Percentiles rank a stretch among this genome's conserved stretches.
These are phyloP conservation scores for Phytophthora gonapodyides DNA, from an alignment of 352 stramenopile genomes.

Conservation along the genomic window DNA sequence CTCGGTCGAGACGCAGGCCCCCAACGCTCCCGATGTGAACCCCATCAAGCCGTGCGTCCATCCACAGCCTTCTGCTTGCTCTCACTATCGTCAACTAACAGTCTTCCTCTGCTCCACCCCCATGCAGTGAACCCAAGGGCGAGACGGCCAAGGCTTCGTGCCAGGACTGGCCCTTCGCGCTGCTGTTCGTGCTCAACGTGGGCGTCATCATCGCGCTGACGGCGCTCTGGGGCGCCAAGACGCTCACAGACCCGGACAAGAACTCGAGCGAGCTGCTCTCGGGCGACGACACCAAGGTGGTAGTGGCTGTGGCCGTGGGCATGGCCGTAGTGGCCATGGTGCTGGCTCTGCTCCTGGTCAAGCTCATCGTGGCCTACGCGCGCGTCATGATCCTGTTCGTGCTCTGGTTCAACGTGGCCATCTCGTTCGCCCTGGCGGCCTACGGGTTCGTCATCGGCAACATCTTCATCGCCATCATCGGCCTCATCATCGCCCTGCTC, in stretches of 20 bases:
- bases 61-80: not conserved
- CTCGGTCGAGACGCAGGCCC: slow-evolving; percentile 34
- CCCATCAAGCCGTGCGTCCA: slow-evolving; percentile 67
- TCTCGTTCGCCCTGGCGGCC: slow-evolving; percentile 64
- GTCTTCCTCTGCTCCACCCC: not conserved
- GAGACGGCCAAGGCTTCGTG: slow-evolving; percentile 41
- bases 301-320: slow-evolving; percentile 55
- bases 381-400: slow-evolving; percentile 86
- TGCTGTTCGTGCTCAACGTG: slow-evolving; percentile 83
- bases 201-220: slow-evolving; percentile 72
- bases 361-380: slow-evolving; percentile 81
- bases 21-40: slow-evolving; percentile 53
- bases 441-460: slow-evolving; percentile 75
- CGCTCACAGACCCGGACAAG: slow-evolving; percentile 48
- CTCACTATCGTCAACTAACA: not conserved
- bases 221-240: slow-evolving; percentile 69
- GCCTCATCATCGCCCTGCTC: slow-evolving; percentile 63
- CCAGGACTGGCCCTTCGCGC: slow-evolving; percentile 79
- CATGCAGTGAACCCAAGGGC: slow-evolving; percentile 38
- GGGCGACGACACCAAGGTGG: slow-evolving; percentile 59
- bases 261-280: slow-evolving; percentile 53
- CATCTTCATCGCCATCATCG: slow-evolving; percentile 73
- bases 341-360: slow-evolving; percentile 67
- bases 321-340: slow-evolving; percentile 68
- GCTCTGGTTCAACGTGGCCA: slow-evolving; percentile 86